phyloP scores from a whole-genome alignment of 805 yeast species.

The Metschnikowia peoriensis region DNA sequence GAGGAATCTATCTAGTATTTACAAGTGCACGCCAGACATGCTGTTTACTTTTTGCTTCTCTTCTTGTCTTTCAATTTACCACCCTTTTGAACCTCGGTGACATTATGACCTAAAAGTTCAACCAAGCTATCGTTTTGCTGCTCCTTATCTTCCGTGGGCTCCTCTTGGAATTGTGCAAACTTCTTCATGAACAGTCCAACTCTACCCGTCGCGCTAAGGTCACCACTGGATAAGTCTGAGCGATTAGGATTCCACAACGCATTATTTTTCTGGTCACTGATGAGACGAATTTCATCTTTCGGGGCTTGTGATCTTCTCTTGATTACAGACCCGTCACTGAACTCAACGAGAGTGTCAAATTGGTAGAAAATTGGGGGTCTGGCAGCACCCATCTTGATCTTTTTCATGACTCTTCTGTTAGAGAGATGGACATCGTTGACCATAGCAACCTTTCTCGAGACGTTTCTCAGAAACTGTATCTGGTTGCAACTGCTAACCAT shows the following conservation, averaged over 20 bases:
- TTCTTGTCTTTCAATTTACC: slow-evolving; percentile 51
- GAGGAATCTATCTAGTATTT: background rate
- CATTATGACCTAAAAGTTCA: slow-evolving; percentile 59
- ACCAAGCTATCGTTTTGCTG: slow-evolving; percentile 51
- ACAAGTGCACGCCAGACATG: slow-evolving; percentile 5
- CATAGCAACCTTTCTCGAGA: slow-evolving; percentile 19
- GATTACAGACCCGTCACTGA: slow-evolving; percentile 91
- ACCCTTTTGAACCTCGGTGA: slow-evolving; percentile 53
- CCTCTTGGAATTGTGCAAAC: slow-evolving; percentile 45
- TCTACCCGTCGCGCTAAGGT: slow-evolving; percentile 82
- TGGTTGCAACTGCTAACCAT: slow-evolving; percentile 4
- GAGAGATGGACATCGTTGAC: slow-evolving; percentile 43
- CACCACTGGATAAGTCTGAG: slow-evolving; percentile 68
- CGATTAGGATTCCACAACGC: slow-evolving; percentile 88
- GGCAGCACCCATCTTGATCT: slow-evolving; percentile 75
- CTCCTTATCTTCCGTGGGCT: slow-evolving; percentile 23
- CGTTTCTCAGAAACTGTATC: slow-evolving; percentile 11
- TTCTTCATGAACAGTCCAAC: slow-evolving; percentile 71
- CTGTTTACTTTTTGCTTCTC: slow-evolving; percentile 27
- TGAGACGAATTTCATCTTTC: slow-evolving; percentile 77
- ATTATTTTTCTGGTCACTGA: slow-evolving; percentile 84
- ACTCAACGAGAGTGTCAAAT: slow-evolving; percentile 84
- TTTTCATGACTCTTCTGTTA: slow-evolving; percentile 60
- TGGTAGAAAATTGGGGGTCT: slow-evolving; percentile 92
- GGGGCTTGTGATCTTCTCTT: slow-evolving; percentile 84